A percentile compares a stretch with the other conserved stretches of the same genome.
These are phyloP conservation scores for Mucor plumbeus DNA, from an alignment of 371 early-diverging fungal genomes.

Conservation along the genomic window DNA sequence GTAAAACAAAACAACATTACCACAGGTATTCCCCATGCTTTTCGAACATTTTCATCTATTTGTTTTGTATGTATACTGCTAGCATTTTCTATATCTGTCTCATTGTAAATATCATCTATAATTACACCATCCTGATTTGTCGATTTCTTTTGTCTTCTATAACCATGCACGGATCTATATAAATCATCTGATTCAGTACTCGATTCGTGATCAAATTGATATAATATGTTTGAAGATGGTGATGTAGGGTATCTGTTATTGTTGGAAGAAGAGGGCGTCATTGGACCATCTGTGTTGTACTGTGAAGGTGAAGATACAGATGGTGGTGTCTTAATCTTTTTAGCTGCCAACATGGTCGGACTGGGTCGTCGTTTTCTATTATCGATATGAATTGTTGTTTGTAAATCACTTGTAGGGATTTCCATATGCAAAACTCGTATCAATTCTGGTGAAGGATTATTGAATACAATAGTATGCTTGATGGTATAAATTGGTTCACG, in stretches of 20 bases:
- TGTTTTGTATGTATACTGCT: conserved; percentile 40
- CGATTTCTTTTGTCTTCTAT: conserved; percentile 3
- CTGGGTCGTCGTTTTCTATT: conserved; percentile 33
- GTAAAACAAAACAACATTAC: conserved; percentile 13
- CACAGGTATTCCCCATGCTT: conserved; percentile 51
- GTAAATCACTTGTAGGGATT: neutral
- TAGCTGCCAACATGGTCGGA: conserved; percentile 1
- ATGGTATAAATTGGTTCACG: conserved; percentile 57
- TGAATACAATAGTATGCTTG: conserved; percentile 45
- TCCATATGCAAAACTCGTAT: conserved; percentile 21
- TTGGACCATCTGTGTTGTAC: conserved; percentile 11
- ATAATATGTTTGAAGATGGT: conserved; percentile 2
- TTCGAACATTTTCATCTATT: conserved; percentile 31
- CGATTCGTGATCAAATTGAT: conserved; percentile 2
- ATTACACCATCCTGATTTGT: conserved; percentile 11
- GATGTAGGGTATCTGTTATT: conserved; percentile 20
- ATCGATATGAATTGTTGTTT: neutral
- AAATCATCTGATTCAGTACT: conserved; percentile 12
- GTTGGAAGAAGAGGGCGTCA: conserved; percentile 22
- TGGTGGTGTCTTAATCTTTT: conserved; percentile 24
- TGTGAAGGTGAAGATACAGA: conserved; percentile 19
- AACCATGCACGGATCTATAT: conserved; percentile 9
- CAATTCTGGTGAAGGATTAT: conserved; percentile 36
- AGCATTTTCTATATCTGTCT: conserved; percentile 39
- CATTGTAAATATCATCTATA: conserved; percentile 43